Evolutionary conservation across 148 eudicot genomes (phyloP).

Genomic region (Talinum fruticosum): DNA sequence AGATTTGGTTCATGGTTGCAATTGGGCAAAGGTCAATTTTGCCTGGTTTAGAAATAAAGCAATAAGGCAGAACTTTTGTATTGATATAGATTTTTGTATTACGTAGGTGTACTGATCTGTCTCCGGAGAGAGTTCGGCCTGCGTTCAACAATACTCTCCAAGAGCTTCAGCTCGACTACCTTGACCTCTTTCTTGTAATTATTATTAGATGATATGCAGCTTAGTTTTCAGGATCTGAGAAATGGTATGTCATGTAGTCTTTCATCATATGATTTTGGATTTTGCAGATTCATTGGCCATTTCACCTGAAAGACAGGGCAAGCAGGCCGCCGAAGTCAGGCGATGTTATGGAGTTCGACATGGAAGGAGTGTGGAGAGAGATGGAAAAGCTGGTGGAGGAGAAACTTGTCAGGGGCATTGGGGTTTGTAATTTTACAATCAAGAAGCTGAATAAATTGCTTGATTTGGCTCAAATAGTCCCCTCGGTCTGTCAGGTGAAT

Average conservation of each 20-base stretch:
- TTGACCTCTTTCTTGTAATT: constrained; percentile 57
- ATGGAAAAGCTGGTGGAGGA: constrained; percentile 57
- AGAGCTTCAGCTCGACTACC: constrained; percentile 51
- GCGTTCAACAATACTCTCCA: constrained; percentile 47
- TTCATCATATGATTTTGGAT: background rate
- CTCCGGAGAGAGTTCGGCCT: constrained; percentile 52
- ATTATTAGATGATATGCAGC: no score
- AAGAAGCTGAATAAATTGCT: constrained; percentile 49
- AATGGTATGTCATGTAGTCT: background rate
- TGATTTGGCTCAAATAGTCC: constrained; percentile 40
- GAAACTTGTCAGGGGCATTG: constrained; percentile 48
- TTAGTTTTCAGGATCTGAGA: background rate
- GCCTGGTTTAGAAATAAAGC: background rate
- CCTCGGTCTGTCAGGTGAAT: constrained; percentile 60
- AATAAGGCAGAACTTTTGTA: background rate
- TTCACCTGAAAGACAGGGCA: constrained; percentile 44
- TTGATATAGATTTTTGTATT: background rate
- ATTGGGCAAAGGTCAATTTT: background rate
- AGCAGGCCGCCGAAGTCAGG: constrained; percentile 51
- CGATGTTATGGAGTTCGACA: constrained; percentile 53
- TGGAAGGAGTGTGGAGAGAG: constrained; percentile 66
- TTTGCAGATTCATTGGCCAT: constrained; percentile 59
- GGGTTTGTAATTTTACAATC: constrained; percentile 47
- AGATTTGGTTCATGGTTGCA: background rate
- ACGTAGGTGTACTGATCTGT: constrained; percentile 54